Percentiles rank a stretch among this genome's conserved stretches.
Conservation (phyloP, 2,329 filamentous ascomycete species). For the Hypocrella siamensis region DNA sequence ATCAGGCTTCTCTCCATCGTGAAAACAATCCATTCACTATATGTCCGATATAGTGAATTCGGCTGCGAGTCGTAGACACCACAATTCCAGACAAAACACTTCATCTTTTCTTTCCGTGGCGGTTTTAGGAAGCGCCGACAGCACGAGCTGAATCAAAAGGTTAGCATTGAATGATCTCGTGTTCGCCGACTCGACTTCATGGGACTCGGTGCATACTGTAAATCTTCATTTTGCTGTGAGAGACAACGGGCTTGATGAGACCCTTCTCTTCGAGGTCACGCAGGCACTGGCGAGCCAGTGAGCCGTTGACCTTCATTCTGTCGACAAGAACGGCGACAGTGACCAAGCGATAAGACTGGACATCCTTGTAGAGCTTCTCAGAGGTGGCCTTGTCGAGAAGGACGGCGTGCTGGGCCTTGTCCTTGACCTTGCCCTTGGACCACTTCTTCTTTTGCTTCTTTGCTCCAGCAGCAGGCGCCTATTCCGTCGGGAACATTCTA, state of each 20-base stretch:
- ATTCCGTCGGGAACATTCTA: constrained; percentile 1
- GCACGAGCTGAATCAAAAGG: constrained; percentile 34
- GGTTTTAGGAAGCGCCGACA: constrained; percentile 33
- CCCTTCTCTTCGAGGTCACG: constrained; percentile 94
- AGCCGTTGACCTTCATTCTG: constrained; percentile 99
- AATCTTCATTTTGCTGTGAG: constrained; percentile 95
- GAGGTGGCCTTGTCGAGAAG: constrained; percentile 95
- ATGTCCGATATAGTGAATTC: no score
- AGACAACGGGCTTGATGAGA: constrained; percentile 93
- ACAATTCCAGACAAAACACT: constrained; percentile 20
- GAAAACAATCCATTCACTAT: no score
- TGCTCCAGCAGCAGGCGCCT: constrained; percentile 30
- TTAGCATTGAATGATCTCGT: neutral
- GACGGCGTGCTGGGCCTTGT: constrained; percentile 99
- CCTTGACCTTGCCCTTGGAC: constrained; percentile 70
- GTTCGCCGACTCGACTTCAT: neutral
- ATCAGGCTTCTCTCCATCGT: constrained; percentile 17
- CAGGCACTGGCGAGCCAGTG: constrained; percentile 78
- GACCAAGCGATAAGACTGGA: constrained; percentile 99
- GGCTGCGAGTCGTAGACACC: constrained; percentile 22
- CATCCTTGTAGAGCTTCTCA: constrained; percentile 99
- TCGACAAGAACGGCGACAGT: constrained; percentile 98
- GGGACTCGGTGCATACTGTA: constrained; percentile 53
- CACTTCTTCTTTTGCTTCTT: constrained; percentile 39
- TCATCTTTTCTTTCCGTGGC: constrained; percentile 14